Percentiles rank a stretch among this genome's conserved stretches.
Evolutionary conservation across 169 alveolate genomes (phyloP).

Genomic region (Miamiensis avidus): DNA sequence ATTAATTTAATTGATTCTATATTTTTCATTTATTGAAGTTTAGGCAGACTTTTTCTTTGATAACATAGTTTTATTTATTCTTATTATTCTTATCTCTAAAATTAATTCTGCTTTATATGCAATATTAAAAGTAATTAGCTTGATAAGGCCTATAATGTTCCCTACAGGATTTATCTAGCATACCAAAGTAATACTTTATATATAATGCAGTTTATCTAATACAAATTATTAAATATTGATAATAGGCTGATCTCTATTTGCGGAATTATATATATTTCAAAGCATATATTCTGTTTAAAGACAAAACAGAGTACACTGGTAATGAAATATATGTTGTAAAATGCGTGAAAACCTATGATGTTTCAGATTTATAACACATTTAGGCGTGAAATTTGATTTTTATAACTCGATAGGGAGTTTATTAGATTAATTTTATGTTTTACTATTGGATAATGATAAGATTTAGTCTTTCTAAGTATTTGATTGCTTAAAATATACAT

Average conservation of each 20-base stretch:
- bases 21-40: no score
- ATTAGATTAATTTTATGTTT: slow-evolving; percentile 22
- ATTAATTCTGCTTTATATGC: slow-evolving; percentile 31
- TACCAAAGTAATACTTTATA: background rate
- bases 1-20: no score
- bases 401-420: slow-evolving; percentile 30
- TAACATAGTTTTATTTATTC: slow-evolving; percentile 27
- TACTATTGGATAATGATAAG: no score
- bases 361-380: slow-evolving; percentile 40
- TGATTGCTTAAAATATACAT: slow-evolving; percentile 11
- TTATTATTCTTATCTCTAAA: slow-evolving; percentile 26
- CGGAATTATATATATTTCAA: slow-evolving; percentile 45
- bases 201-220: background rate
- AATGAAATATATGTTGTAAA: slow-evolving; percentile 43
- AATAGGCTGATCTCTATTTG: slow-evolving; percentile 41
- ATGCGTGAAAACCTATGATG: slow-evolving; percentile 12
- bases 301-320: slow-evolving; percentile 33
- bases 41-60: slow-evolving; percentile 39
- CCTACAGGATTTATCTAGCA: slow-evolving; percentile 26
- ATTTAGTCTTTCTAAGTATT: no score
- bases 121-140: slow-evolving; percentile 30
- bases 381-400: slow-evolving; percentile 20
- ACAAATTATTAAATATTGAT: background rate
- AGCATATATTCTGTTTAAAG: slow-evolving; percentile 34
- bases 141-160: slow-evolving; percentile 26